Percentiles rank a stretch among this genome's conserved stretches.
phyloP scores from a whole-genome alignment of 225 moss, liverwort and hornwort genomes.

The Physcomitrellopsis africana region DNA sequence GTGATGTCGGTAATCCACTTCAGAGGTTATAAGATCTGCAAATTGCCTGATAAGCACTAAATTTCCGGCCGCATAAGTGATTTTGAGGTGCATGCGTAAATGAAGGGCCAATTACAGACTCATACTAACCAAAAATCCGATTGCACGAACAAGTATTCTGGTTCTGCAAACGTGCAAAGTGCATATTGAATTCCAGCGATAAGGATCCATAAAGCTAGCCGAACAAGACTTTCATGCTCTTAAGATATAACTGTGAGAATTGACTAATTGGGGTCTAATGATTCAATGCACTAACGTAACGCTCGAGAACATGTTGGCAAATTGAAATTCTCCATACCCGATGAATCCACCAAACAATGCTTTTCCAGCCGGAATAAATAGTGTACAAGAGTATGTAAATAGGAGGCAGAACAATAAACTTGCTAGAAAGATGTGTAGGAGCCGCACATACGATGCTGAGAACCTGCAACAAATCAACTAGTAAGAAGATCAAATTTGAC shows the following conservation, averaged over 20 bases:
- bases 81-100: too few relatives aligned
- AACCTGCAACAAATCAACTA: conserved; percentile 26
- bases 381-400: conserved; percentile 4
- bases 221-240: neutral
- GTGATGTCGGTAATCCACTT: too few relatives aligned
- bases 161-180: conserved; percentile 10
- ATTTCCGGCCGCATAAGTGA: too few relatives aligned
- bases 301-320: conserved; percentile 11
- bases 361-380: conserved; percentile 18
- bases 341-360: conserved; percentile 22
- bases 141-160: neutral
- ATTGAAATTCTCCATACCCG: conserved; percentile 12
- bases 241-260: neutral
- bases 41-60: too few relatives aligned
- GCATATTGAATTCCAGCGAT: neutral
- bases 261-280: conserved; percentile 9
- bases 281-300: conserved; percentile 16
- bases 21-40: too few relatives aligned
- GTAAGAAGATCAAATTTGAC: neutral
- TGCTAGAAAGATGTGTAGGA: neutral
- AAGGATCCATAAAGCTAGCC: conserved; percentile 1
- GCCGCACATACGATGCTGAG: conserved; percentile 20
- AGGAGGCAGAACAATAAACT: conserved; percentile 17
- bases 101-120: too few relatives aligned
- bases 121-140: too few relatives aligned